Evolutionary conservation across 352 stramenopile genomes (phyloP).

Genomic region (Pythium dissotocum): DNA sequence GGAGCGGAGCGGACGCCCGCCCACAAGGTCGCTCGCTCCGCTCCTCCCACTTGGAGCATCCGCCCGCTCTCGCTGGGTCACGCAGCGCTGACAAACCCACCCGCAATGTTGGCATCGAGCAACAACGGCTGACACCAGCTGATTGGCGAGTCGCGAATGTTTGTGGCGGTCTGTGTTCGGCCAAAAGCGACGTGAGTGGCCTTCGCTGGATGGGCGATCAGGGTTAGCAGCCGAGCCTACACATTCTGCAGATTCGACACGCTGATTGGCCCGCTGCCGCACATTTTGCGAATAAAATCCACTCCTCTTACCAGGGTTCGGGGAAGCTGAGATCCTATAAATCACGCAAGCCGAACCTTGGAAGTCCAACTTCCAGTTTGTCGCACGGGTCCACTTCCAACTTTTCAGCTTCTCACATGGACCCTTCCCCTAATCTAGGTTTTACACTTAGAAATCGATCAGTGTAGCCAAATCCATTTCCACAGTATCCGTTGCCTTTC

Average conservation of each 20-base stretch:
- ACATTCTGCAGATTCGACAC: conserved; percentile 12
- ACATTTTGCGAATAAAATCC: conserved; percentile 14
- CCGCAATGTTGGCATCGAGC: conserved; percentile 3
- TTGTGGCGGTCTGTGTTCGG: conserved; percentile 6
- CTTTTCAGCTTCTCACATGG: conserved; percentile 1
- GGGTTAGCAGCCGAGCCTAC: conserved; percentile 21
- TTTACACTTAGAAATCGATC: conserved; percentile 1
- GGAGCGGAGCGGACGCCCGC: not conserved
- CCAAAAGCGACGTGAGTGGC: not conserved
- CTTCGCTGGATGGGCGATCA: conserved; percentile 22
- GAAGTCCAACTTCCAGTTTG: not conserved
- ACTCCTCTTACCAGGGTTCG: conserved; percentile 6
- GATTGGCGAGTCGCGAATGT: conserved; percentile 19
- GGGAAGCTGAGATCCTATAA: not conserved
- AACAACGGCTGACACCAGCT: not conserved
- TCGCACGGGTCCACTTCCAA: not conserved
- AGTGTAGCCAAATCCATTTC: conserved; percentile 22
- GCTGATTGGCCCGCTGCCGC: conserved; percentile 16
- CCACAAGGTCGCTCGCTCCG: not conserved
- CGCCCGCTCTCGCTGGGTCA: not conserved
- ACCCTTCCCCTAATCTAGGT: not conserved
- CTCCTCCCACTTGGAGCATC: not conserved
- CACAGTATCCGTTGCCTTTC: conserved; percentile 4
- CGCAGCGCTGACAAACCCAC: conserved; percentile 12
- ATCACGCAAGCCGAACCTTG: conserved; percentile 1